Percentiles rank a stretch among this genome's conserved stretches.
These are phyloP conservation scores for Aspergillus puulaauensis DNA, from an alignment of 2,329 filamentous ascomycete genomes.

Conservation along the genomic window DNA sequence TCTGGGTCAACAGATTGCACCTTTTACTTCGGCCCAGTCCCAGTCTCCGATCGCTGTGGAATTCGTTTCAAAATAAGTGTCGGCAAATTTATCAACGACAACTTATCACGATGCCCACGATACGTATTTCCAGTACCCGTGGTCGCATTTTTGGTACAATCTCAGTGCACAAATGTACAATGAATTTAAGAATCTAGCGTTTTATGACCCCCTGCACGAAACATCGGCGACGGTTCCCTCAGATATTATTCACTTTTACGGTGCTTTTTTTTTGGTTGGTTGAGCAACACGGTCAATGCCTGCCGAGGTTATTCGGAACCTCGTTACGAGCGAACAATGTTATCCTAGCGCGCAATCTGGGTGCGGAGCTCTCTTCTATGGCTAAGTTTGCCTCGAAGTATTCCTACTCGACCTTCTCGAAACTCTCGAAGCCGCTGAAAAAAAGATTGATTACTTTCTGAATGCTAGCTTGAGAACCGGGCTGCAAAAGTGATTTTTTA, in stretches of 20 bases:
- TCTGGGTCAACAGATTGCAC: slow-evolving; percentile 52
- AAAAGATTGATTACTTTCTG: slow-evolving; percentile 55
- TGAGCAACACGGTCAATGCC: slow-evolving; percentile 48
- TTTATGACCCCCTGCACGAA: slow-evolving; percentile 60
- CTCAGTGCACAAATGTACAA: slow-evolving; percentile 75
- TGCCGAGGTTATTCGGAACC: slow-evolving; percentile 55
- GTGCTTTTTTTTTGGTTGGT: slow-evolving; percentile 48
- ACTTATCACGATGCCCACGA: slow-evolving; percentile 32
- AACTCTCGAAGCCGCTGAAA: slow-evolving; percentile 57
- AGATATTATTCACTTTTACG: slow-evolving; percentile 66
- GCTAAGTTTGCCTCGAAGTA: slow-evolving; percentile 56
- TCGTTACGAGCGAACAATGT: slow-evolving; percentile 48
- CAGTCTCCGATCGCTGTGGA: slow-evolving; percentile 41
- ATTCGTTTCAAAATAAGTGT: slow-evolving; percentile 47
- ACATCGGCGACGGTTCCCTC: slow-evolving; percentile 57
- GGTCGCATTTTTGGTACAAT: slow-evolving; percentile 71
- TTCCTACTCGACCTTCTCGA: slow-evolving; percentile 49
- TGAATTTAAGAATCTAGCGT: slow-evolving; percentile 68
- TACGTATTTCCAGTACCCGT: slow-evolving; percentile 70
- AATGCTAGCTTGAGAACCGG: slow-evolving; percentile 52
- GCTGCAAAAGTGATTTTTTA: slow-evolving; percentile 46
- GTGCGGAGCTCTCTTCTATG: slow-evolving; percentile 48
- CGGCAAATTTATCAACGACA: slow-evolving; percentile 46
- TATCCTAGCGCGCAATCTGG: slow-evolving; percentile 32
- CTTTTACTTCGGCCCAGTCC: slow-evolving; percentile 36